These are phyloP conservation scores for Fusarium burgessii DNA, from an alignment of 2,329 filamentous ascomycete species.

Conservation along the genomic window DNA sequence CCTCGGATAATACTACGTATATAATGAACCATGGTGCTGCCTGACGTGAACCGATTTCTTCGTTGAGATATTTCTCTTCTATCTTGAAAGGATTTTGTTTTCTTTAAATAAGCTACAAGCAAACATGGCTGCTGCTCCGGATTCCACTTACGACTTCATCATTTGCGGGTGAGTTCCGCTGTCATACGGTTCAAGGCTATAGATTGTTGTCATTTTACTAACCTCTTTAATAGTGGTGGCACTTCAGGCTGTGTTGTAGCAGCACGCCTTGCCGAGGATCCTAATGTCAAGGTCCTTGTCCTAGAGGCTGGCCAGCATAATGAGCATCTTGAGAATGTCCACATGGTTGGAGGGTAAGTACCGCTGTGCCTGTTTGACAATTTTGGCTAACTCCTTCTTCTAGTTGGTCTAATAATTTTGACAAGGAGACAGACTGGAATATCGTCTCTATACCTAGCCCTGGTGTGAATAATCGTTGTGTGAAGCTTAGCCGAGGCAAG, in stretches of 20 bases:
- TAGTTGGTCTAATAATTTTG: slow-evolving; percentile 60
- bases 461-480: slow-evolving; percentile 56
- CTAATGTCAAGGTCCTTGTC: slow-evolving; percentile 48
- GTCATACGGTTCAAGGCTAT: not conserved
- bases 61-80: not conserved
- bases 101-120: not conserved
- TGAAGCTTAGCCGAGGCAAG: slow-evolving; percentile 62
- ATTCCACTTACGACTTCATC: slow-evolving; percentile 50
- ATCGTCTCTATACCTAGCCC: slow-evolving; percentile 56
- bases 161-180: slow-evolving; percentile 49
- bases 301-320: slow-evolving; percentile 56
- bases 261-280: slow-evolving; percentile 53
- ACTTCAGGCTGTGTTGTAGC: slow-evolving; percentile 55
- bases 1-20: not conserved
- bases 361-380: too few relatives aligned
- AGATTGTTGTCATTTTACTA: not conserved
- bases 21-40: not conserved
- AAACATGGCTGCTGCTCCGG: slow-evolving; percentile 36
- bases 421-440: slow-evolving; percentile 64
- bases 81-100: not conserved
- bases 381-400: not conserved
- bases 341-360: slow-evolving; percentile 63
- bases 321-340: slow-evolving; percentile 60
- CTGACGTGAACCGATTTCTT: not conserved
- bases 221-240: slow-evolving; percentile 46